Evolutionary conservation across 1,284 basidiomycete genomes (phyloP).

Genomic region (Puccinia horiana): DNA sequence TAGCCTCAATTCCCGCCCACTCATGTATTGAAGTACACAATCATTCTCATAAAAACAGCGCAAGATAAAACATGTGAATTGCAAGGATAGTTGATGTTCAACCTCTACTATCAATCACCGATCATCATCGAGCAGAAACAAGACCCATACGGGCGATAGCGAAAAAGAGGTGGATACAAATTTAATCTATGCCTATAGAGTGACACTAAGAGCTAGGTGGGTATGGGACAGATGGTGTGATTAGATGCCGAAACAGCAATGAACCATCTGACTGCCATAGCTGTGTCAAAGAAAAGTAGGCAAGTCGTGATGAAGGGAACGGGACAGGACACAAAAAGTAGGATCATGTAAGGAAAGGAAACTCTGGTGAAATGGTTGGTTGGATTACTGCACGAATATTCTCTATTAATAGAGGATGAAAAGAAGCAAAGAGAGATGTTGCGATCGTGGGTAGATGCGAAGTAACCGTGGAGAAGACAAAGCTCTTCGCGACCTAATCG

Average conservation of each 20-base stretch:
- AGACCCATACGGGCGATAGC: constrained; percentile 46
- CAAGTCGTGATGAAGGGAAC: background rate
- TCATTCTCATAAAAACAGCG: no score
- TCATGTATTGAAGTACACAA: no score
- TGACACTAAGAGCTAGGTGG: constrained; percentile 20
- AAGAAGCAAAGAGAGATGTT: constrained; percentile 5
- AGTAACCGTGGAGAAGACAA: constrained; percentile 29
- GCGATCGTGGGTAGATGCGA: constrained; percentile 43
- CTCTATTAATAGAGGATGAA: background rate
- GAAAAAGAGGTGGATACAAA: constrained; percentile 44
- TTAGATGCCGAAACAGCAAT: background rate
- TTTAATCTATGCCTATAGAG: constrained; percentile 35
- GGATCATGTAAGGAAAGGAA: background rate
- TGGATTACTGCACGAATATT: background rate
- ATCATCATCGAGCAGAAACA: constrained; percentile 27
- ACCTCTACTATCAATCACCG: constrained; percentile 49
- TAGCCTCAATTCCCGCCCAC: no score
- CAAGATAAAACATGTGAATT: no score
- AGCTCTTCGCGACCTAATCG: constrained; percentile 41
- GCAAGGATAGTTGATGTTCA: constrained; percentile 7
- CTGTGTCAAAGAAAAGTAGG: constrained; percentile 36
- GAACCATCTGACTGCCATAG: background rate
- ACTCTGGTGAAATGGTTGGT: background rate
- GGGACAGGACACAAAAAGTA: background rate
- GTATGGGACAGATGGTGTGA: background rate